Evolutionary conservation across 768 basidiomycete genomes (phyloP).

Genomic region (Agaricus sinodeliciosus): DNA sequence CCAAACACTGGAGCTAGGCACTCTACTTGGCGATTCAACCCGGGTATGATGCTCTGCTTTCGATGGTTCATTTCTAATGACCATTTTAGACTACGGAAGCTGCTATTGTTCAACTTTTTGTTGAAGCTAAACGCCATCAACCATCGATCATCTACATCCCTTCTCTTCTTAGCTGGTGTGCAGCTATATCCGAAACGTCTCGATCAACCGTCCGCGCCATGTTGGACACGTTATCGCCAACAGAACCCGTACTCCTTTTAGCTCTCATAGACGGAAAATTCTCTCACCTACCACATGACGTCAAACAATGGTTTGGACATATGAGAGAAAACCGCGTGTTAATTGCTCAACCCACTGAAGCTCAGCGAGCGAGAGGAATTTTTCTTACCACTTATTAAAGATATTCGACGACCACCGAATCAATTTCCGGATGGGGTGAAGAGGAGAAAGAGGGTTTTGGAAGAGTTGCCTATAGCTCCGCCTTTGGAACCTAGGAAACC

Average conservation of each 20-base stretch:
- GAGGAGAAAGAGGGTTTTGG: constrained; percentile 76
- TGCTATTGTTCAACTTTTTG: constrained; percentile 88
- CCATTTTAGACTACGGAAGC: constrained; percentile 76
- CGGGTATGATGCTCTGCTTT: constrained; percentile 46
- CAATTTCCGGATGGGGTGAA: constrained; percentile 87
- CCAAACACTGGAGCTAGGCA: constrained; percentile 88
- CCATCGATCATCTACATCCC: constrained; percentile 96
- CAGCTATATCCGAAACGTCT: constrained; percentile 77
- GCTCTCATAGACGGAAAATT: constrained; percentile 82
- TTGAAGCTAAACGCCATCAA: constrained; percentile 95
- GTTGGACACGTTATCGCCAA: constrained; percentile 85
- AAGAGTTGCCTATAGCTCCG: constrained; percentile 82
- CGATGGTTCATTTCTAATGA: neutral
- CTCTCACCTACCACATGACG: constrained; percentile 67
- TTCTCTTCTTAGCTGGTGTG: constrained; percentile 79
- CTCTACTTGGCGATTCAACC: constrained; percentile 82
- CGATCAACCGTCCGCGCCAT: constrained; percentile 83
- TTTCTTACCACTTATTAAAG: constrained; percentile 67
- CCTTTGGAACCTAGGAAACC: constrained; percentile 83
- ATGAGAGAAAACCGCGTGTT: constrained; percentile 69
- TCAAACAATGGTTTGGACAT: constrained; percentile 87
- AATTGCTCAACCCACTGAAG: constrained; percentile 42
- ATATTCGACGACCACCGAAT: constrained; percentile 71
- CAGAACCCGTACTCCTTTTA: constrained; percentile 89
- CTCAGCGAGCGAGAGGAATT: constrained; percentile 70